Evolutionary conservation across 345 rosid species (phyloP).

Genomic region (Brassica incana): DNA sequence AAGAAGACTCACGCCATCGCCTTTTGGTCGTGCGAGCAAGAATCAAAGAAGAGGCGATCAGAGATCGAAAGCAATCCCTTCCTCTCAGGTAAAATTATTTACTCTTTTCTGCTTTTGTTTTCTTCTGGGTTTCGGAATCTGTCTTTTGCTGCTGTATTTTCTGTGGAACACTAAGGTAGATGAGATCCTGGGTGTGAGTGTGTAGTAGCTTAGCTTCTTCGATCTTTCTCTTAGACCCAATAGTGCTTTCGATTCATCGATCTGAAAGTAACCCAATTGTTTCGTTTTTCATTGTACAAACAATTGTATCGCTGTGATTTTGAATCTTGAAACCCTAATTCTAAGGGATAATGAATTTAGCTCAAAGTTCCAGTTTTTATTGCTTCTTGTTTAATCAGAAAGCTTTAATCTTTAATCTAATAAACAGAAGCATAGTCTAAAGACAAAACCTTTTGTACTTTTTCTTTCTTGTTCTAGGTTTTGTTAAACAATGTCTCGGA

Average conservation of each 20-base stretch:
- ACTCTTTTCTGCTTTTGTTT: background rate
- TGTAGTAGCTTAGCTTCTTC: background rate
- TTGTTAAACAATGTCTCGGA: conserved; percentile 66
- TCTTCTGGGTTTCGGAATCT: background rate
- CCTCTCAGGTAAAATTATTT: conserved; percentile 11
- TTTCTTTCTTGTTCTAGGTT: background rate
- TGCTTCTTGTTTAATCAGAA: background rate
- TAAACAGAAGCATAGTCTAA: background rate
- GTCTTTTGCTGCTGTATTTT: conserved; percentile 1
- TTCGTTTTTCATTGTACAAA: background rate
- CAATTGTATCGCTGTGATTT: background rate
- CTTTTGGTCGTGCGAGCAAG: conserved; percentile 3
- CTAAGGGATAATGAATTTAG: background rate
- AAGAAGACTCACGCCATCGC: background rate
- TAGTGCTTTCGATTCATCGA: background rate
- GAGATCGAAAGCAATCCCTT: background rate
- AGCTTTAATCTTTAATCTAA: background rate
- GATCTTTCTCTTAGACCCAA: background rate
- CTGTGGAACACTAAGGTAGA: conserved; percentile 8
- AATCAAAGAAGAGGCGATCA: conserved; percentile 11
- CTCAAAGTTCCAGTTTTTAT: background rate
- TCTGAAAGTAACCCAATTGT: background rate
- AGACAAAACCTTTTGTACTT: background rate
- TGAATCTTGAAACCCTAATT: background rate
- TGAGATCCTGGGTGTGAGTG: background rate